Evolutionary conservation across 768 basidiomycete genomes (phyloP), one percentile per base, ranked within the genome.

Genomic region (Phlegmacium glaucopus): DNA sequence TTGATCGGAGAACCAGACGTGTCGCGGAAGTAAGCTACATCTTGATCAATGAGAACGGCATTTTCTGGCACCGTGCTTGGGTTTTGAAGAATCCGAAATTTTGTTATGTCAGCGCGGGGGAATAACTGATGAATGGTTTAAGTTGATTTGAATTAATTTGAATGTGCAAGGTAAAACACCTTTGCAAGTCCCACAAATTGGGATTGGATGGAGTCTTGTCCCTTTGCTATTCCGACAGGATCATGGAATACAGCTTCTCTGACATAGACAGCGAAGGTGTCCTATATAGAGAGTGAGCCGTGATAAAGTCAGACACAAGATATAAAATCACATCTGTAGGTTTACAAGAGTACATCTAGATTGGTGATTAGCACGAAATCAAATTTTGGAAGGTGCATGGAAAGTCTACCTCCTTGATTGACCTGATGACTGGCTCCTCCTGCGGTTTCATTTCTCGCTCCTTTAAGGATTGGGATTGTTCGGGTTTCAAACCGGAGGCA

Each of bases 101-200:
- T 70, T 2, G 64, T 64, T 12, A 78, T 63, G 29, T 74, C 71
- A 10, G 71, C 72, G 4, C 67, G 66, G 4, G 69, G 65, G 52
- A 75, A 77, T 7, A 75, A 51, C 74, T 75, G 49, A 26, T 38
- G 41, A 18, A 37, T 36, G n/a, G 26, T 18, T 13, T 11, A 29
- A 39, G 15, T 39, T 51, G 16, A 47, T 40, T 39, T 9, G 12
- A 6, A 0, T 13, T 42, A 9, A 25, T 40, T 17, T 15, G 36
- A 10, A 9, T 8, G 32, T 22, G 32, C 6, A 29, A 15, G 3
- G 45, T 35, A 6, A 16, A 9, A 6, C 10, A 70, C 75, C 65
- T 76, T 75, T 17, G 66, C 64, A 6, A 77, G 59, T 9, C 61
- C 76, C 34, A 75, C 59, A 56, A 76, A 77, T 44, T 75, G 75